Evolutionary conservation across 768 basidiomycete genomes (phyloP).

Genomic region (Naganishia antarctica): DNA sequence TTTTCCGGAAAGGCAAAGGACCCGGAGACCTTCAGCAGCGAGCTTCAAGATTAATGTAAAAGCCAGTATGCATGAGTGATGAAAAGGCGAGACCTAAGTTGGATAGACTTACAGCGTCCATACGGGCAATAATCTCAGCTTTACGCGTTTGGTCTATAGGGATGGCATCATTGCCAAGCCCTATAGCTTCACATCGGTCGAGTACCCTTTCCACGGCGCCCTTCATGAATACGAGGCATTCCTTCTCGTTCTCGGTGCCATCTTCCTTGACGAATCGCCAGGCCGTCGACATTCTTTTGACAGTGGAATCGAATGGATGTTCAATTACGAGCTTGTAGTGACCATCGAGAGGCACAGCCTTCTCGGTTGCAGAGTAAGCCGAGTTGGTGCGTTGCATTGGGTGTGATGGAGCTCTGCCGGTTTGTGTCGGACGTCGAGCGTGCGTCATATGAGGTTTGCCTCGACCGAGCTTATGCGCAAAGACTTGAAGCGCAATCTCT

Average conservation of each 20-base stretch:
- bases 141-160: conserved; percentile 20
- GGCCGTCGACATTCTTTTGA: conserved; percentile 55
- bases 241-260: conserved; percentile 8
- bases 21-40: conserved; percentile 51
- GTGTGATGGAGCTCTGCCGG: neutral
- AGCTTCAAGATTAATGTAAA: conserved; percentile 24
- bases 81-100: no score
- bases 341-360: conserved; percentile 22
- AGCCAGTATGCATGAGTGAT: no score
- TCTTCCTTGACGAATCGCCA: conserved; percentile 28
- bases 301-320: conserved; percentile 50
- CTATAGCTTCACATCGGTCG: conserved; percentile 51
- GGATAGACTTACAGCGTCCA: conserved; percentile 24
- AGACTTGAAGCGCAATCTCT: conserved; percentile 58
- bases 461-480: conserved; percentile 55
- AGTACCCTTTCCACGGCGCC: conserved; percentile 55
- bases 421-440: conserved; percentile 10
- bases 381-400: conserved; percentile 8
- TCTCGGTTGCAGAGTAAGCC: neutral
- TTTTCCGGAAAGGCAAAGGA: conserved; percentile 44
- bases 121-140: conserved; percentile 19
- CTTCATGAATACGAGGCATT: conserved; percentile 45
- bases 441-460: conserved; percentile 46
- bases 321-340: conserved; percentile 26
- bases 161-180: conserved; percentile 22